Conservation (phyloP, 176 grass and related monocot genomes). For the Melocanna baccifera region DNA sequence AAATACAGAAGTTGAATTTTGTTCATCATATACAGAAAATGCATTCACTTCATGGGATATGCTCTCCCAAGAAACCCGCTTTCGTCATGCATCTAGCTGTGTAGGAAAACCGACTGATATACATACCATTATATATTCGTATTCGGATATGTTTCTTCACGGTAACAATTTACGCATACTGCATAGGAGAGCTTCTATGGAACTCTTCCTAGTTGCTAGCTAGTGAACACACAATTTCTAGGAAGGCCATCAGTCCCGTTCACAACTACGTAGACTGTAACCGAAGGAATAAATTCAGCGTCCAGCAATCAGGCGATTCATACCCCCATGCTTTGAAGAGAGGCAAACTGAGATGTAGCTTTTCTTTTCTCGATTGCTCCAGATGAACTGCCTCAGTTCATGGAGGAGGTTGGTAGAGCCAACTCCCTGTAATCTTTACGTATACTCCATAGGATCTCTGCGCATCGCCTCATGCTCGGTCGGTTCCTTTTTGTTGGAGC, state of each 20-base stretch:
- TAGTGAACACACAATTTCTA: constrained; percentile 21
- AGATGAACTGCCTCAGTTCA: constrained; percentile 30
- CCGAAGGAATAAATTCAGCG: constrained; percentile 11
- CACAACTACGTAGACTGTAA: background rate
- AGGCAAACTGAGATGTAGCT: constrained; percentile 21
- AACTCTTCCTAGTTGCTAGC: background rate
- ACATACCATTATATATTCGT: constrained; percentile 8
- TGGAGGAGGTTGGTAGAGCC: constrained; percentile 19
- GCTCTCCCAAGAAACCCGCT: background rate
- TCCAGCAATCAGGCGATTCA: background rate
- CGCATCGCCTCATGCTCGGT: constrained; percentile 67
- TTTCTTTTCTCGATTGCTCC: constrained; percentile 15
- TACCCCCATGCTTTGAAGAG: constrained; percentile 29
- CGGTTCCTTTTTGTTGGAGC: constrained; percentile 53
- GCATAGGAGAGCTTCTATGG: background rate
- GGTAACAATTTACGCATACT: background rate
- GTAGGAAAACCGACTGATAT: constrained; percentile 5
- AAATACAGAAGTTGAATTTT: background rate
- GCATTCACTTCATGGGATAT: background rate
- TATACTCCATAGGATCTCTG: constrained; percentile 77
- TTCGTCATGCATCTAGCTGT: background rate
- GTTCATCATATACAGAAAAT: background rate
- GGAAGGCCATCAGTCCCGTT: constrained; percentile 11
- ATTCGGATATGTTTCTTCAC: background rate
- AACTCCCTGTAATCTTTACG: constrained; percentile 70